These are phyloP conservation scores for Trichoderma polysporum DNA, from an alignment of 2,329 filamentous ascomycete species.

Conservation along the genomic window DNA sequence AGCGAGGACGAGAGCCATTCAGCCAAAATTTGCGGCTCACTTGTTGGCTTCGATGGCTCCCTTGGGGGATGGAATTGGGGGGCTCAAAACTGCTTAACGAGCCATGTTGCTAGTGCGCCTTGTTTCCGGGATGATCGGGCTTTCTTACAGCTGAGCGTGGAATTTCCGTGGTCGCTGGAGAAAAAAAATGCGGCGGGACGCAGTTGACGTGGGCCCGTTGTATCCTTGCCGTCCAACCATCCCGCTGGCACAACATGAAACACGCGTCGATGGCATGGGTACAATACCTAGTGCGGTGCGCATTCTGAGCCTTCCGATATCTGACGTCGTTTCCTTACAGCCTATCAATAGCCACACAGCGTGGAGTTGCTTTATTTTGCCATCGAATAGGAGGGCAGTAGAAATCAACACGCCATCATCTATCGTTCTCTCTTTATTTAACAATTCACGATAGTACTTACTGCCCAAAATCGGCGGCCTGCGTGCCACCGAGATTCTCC, in stretches of 20 bases:
- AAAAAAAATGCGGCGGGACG: constrained; percentile 1
- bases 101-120: not conserved
- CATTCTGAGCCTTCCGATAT: constrained; percentile 2
- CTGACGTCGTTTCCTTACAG: not conserved
- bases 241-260: constrained; percentile 17
- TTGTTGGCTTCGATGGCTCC: not conserved
- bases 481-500: not conserved
- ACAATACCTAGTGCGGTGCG: not conserved
- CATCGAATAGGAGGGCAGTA: not conserved
- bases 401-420: not conserved
- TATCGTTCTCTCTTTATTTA: not conserved
- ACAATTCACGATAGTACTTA: not conserved
- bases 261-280: constrained; percentile 5
- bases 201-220: constrained; percentile 1
- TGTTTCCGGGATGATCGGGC: constrained; percentile 3
- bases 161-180: not conserved
- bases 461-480: not conserved
- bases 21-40: not conserved
- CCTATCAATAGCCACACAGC: not conserved
- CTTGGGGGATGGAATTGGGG: not conserved
- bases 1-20: not conserved
- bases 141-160: constrained; percentile 3
- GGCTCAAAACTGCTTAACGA: not conserved
- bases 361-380: not conserved
- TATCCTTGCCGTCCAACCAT: constrained; percentile 9